Conservation (phyloP, 2,329 filamentous ascomycete species). For the Fusarium sp. region DNA sequence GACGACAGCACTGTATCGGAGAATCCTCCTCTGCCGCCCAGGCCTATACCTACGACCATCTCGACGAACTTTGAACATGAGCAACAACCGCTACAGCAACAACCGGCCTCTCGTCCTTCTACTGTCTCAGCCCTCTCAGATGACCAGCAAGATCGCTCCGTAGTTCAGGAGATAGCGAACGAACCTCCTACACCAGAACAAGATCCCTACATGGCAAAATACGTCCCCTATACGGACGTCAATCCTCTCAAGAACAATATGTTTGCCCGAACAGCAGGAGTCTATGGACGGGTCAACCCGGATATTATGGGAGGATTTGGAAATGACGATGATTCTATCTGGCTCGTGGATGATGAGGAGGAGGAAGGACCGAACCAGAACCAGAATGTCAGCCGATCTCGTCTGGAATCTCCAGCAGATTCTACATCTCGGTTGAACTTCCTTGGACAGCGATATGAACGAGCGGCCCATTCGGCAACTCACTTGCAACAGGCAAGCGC, state of each 20-base stretch:
- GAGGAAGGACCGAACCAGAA: slow-evolving; percentile 44
- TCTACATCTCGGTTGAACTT: neutral
- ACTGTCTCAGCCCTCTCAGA: slow-evolving; percentile 4
- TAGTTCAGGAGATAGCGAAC: neutral
- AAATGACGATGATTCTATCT: slow-evolving; percentile 47
- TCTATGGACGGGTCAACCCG: slow-evolving; percentile 49
- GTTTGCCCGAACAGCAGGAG: slow-evolving; percentile 36
- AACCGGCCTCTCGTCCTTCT: slow-evolving; percentile 5
- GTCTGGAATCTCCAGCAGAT: neutral
- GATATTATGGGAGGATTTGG: slow-evolving; percentile 49
- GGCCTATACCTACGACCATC: slow-evolving; percentile 1
- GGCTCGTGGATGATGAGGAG: slow-evolving; percentile 48
- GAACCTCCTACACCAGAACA: neutral
- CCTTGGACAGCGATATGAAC: neutral
- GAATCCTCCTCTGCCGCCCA: slow-evolving; percentile 1
- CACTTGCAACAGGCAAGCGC: slow-evolving; percentile 25
- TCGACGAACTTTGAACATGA: slow-evolving; percentile 1
- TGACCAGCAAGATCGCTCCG: neutral
- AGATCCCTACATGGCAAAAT: slow-evolving; percentile 29
- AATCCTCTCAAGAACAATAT: slow-evolving; percentile 45
- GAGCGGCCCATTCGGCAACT: neutral
- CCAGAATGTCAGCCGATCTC: neutral
- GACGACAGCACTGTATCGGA: neutral
- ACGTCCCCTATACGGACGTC: slow-evolving; percentile 42
- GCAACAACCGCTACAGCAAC: neutral